These are phyloP conservation scores for Cordyceps farinosa DNA, from an alignment of 2,329 filamentous ascomycete species.

Conservation along the genomic window DNA sequence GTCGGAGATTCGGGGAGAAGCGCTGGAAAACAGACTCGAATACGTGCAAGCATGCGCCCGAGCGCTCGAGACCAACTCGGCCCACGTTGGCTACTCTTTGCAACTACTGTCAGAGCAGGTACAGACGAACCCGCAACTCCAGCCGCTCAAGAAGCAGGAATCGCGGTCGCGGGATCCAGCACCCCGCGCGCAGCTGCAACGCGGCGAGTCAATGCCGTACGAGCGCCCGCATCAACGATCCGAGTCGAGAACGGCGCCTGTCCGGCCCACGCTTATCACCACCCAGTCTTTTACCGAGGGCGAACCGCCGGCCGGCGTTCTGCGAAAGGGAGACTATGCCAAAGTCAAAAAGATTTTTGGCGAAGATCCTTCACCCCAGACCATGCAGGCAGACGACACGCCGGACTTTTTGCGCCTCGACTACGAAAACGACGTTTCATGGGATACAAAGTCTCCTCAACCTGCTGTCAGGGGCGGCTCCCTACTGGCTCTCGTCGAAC, in stretches of 20 bases:
- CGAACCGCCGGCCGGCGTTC: slow-evolving; percentile 47
- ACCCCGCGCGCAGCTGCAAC: slow-evolving; percentile 50
- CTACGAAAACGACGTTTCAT: slow-evolving; percentile 82
- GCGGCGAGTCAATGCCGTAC: slow-evolving; percentile 57
- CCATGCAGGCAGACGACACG: slow-evolving; percentile 62
- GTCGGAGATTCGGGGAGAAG: slow-evolving; percentile 86
- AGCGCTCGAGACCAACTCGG: slow-evolving; percentile 80
- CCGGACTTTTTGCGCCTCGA: slow-evolving; percentile 84
- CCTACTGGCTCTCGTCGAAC: slow-evolving; percentile 83
- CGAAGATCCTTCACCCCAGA: slow-evolving; percentile 55
- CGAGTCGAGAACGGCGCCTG: slow-evolving; percentile 47
- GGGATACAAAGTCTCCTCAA: slow-evolving; percentile 75
- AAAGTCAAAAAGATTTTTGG: slow-evolving; percentile 66
- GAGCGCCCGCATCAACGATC: slow-evolving; percentile 53
- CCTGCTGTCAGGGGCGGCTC: slow-evolving; percentile 85
- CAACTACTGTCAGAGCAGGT: slow-evolving; percentile 84
- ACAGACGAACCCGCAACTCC: slow-evolving; percentile 51
- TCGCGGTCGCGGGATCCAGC: slow-evolving; percentile 41
- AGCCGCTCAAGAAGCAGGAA: slow-evolving; percentile 37
- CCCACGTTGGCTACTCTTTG: slow-evolving; percentile 82
- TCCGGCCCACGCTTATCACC: slow-evolving; percentile 46
- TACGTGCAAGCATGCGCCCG: slow-evolving; percentile 73
- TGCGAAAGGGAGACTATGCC: slow-evolving; percentile 57
- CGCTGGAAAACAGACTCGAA: slow-evolving; percentile 79
- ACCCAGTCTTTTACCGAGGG: slow-evolving; percentile 66